phyloP scores from a whole-genome alignment of 1,284 basidiomycete genomes.

The Heterobasidion annosum region DNA sequence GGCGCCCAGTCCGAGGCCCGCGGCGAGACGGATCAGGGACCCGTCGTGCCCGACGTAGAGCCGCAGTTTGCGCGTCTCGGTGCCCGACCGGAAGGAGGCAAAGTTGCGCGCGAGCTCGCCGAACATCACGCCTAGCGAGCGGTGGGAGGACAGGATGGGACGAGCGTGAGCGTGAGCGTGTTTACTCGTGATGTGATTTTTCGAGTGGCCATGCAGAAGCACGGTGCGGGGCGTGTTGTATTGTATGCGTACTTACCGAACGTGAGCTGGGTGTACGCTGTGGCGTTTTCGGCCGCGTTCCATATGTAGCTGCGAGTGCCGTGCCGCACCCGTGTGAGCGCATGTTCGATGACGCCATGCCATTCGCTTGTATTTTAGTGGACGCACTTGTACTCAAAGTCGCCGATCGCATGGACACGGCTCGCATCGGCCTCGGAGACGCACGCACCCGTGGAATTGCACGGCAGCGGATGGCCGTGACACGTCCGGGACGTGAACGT shows the following conservation, averaged over 20 bases:
- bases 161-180: too few relatives aligned
- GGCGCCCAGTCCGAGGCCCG: constrained; percentile 34
- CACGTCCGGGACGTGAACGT: constrained; percentile 42
- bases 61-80: constrained; percentile 27
- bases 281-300: constrained; percentile 35
- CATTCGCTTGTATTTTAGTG: background rate
- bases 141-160: background rate
- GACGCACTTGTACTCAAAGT: constrained; percentile 43
- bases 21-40: constrained; percentile 39
- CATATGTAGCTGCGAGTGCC: constrained; percentile 36
- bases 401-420: constrained; percentile 31
- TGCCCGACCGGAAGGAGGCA: constrained; percentile 20
- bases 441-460: constrained; percentile 32
- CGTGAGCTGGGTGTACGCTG: constrained; percentile 35
- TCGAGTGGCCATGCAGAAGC: too few relatives aligned
- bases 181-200: too few relatives aligned
- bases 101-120: constrained; percentile 24
- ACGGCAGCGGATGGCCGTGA: constrained; percentile 37
- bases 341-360: background rate
- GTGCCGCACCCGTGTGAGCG: background rate
- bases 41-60: constrained; percentile 45
- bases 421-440: constrained; percentile 34
- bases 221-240: too few relatives aligned
- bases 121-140: constrained; percentile 21
- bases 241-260: constrained; percentile 24